These are phyloP conservation scores for Myxozyma vanderwaltii DNA, from an alignment of 805 yeast species.

Conservation along the genomic window DNA sequence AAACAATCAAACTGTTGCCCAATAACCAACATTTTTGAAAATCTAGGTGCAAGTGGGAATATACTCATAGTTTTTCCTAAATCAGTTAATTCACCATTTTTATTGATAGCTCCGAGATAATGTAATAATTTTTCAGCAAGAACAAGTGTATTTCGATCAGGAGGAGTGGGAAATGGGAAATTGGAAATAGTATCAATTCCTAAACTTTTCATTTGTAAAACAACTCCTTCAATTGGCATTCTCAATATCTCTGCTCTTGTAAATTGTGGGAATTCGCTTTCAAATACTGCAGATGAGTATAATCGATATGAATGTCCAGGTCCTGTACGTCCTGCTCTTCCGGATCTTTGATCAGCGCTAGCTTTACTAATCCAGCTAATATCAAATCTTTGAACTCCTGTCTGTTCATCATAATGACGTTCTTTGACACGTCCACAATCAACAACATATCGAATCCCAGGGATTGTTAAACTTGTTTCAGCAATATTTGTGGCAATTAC, in stretches of 20 bases:
- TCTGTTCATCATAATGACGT: constrained; percentile 73
- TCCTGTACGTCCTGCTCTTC: constrained; percentile 98
- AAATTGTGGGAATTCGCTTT: constrained; percentile 79
- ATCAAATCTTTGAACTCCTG: constrained; percentile 91
- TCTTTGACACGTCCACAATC: constrained; percentile 96
- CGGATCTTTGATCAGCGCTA: constrained; percentile 91
- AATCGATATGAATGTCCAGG: constrained; percentile 96
- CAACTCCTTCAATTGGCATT: constrained; percentile 97
- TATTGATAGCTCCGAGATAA: constrained; percentile 75
- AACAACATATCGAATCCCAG: constrained; percentile 90
- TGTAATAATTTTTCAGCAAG: constrained; percentile 70
- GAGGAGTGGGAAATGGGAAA: constrained; percentile 97
- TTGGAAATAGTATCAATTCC: constrained; percentile 87
- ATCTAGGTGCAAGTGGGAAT: constrained; percentile 93
- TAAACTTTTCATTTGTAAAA: constrained; percentile 93
- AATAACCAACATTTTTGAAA: constrained; percentile 82
- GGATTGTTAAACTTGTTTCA: constrained; percentile 95
- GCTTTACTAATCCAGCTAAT: constrained; percentile 94
- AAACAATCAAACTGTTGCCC: constrained; percentile 86
- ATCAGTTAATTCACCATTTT: constrained; percentile 61
- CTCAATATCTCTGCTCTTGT: constrained; percentile 86
- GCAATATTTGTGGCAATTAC: constrained; percentile 97
- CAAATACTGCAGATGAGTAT: constrained; percentile 91
- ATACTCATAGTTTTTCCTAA: constrained; percentile 83
- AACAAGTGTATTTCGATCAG: constrained; percentile 59